These are phyloP conservation scores for Plasmodium adleri DNA, from an alignment of 169 alveolate species.

Conservation along the genomic window DNA sequence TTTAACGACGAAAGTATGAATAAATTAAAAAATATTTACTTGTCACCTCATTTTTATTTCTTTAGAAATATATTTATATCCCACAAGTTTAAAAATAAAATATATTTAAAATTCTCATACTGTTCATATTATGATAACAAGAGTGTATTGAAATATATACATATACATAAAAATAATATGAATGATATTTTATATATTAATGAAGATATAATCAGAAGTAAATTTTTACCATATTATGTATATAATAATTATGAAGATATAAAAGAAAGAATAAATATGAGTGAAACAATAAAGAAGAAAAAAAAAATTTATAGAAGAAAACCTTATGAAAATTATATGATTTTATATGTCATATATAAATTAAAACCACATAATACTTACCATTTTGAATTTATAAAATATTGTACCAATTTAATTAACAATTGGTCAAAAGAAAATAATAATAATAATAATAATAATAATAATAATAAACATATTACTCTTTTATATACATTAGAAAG, in stretches of 20 bases:
- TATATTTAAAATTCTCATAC: no score
- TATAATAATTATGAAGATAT: neutral
- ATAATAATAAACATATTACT: neutral
- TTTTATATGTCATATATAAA: slow-evolving; percentile 13
- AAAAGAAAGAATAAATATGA: neutral
- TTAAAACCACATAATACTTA: neutral
- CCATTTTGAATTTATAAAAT: slow-evolving; percentile 16
- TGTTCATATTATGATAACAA: no score
- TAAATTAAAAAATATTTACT: no score
- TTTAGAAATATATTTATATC: no score
- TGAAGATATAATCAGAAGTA: no score
- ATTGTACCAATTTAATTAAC: slow-evolving; percentile 31
- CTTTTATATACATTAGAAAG: neutral
- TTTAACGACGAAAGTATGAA: no score
- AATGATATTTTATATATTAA: no score
- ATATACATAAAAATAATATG: no score
- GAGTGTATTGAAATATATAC: no score
- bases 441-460: neutral
- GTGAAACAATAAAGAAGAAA: neutral
- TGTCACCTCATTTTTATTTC: no score
- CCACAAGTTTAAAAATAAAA: no score
- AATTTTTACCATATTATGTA: no score
- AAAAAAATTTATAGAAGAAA: neutral
- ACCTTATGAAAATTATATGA: slow-evolving; percentile 13
- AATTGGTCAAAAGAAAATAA: neutral